Evolutionary conservation across 805 yeast species (phyloP).

Genomic region (Barnettozyma vustinii): DNA sequence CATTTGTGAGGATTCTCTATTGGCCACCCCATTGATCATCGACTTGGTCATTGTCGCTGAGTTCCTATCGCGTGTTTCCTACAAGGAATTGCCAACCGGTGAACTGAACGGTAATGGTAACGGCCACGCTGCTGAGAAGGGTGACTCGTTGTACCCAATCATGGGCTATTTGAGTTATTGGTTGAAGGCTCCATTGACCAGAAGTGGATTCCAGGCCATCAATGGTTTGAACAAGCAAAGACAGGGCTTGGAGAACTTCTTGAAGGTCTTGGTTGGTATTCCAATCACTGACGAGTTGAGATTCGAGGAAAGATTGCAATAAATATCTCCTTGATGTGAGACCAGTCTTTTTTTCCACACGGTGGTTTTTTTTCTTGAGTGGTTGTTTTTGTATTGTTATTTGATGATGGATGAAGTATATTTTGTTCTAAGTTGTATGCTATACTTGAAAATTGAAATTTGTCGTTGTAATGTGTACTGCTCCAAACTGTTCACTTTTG

Average conservation of each 20-base stretch:
- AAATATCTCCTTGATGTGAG: background rate
- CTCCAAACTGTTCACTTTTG: no score
- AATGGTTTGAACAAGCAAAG: conserved; percentile 95
- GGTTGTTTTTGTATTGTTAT: background rate
- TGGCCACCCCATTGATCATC: conserved; percentile 92
- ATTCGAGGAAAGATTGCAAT: conserved; percentile 78
- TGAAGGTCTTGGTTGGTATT: conserved; percentile 84
- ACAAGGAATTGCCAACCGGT: conserved; percentile 42
- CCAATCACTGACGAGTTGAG: conserved; percentile 88
- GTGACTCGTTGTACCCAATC: conserved; percentile 67
- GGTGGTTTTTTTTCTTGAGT: background rate
- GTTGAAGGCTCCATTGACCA: conserved; percentile 94
- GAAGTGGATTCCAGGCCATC: conserved; percentile 85
- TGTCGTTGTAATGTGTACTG: no score
- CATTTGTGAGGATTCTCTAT: conserved; percentile 91
- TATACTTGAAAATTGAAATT: no score
- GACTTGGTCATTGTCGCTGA: conserved; percentile 89
- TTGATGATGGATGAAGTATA: background rate
- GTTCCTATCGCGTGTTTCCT: conserved; percentile 80
- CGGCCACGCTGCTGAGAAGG: conserved; percentile 19
- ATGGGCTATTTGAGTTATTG: conserved; percentile 86
- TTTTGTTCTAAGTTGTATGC: no score
- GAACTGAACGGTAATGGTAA: conserved; percentile 19
- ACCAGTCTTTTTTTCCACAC: conserved; percentile 4
- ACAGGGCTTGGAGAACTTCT: conserved; percentile 82